phyloP scores from a whole-genome alignment of 805 yeast genomes.

The Ogataea dorogensis region DNA sequence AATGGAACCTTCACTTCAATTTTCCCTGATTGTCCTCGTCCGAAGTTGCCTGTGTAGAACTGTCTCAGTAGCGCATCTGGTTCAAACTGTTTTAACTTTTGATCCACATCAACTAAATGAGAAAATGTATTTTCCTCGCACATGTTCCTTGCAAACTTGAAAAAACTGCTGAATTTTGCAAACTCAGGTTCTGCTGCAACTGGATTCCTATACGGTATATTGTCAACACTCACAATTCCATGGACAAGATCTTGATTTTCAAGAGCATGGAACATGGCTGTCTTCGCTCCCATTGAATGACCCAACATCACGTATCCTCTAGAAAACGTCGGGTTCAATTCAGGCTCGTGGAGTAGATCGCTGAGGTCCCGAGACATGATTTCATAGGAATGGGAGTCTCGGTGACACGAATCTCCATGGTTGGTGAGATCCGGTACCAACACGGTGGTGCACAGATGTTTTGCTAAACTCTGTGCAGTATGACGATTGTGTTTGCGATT shows the following conservation, averaged over 20 bases:
- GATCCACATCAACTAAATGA: conserved; percentile 50
- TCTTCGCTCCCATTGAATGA: conserved; percentile 92
- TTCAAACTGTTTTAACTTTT: conserved; percentile 59
- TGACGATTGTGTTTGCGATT: conserved; percentile 73
- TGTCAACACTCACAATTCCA: conserved; percentile 70
- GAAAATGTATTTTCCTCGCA: conserved; percentile 7
- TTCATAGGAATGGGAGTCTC: conserved; percentile 65
- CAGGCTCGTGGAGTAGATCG: conserved; percentile 37
- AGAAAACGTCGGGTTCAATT: conserved; percentile 3
- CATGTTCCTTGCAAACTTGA: conserved; percentile 15
- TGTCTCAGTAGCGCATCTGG: conserved; percentile 57
- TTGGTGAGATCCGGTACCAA: conserved; percentile 77
- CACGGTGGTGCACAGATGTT: conserved; percentile 49
- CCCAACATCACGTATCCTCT: conserved; percentile 60
- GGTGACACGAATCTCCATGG: conserved; percentile 86
- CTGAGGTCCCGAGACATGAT: conserved; percentile 82
- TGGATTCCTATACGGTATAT: conserved; percentile 71
- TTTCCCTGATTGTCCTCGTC: conserved; percentile 32
- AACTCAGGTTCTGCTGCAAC: conserved; percentile 27
- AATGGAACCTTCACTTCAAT: conserved; percentile 56
- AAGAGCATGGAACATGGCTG: conserved; percentile 81
- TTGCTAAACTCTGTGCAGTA: conserved; percentile 57
- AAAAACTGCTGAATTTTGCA: conserved; percentile 29
- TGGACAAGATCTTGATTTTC: conserved; percentile 57
- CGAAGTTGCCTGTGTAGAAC: conserved; percentile 69